These are phyloP conservation scores for Colletotrichum kahawae DNA, from an alignment of 2,329 filamentous ascomycete species.

Conservation along the genomic window DNA sequence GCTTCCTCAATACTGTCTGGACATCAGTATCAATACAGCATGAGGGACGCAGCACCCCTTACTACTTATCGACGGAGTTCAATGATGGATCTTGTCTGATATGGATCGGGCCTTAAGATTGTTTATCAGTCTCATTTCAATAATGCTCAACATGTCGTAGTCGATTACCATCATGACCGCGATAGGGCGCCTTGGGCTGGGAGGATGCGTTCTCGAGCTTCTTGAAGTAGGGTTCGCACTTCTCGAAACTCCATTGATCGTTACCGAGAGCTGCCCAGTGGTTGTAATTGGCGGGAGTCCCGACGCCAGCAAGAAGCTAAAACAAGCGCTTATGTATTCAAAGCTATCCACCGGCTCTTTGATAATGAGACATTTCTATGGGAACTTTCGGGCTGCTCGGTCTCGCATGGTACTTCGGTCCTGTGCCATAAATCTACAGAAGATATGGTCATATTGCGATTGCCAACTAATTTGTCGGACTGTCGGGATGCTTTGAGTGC, in stretches of 20 bases:
- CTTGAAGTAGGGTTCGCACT: constrained; percentile 36
- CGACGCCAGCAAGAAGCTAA: not conserved
- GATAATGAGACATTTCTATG: not conserved
- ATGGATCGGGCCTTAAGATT: constrained; percentile 21
- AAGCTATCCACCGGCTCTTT: not conserved
- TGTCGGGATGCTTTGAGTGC: not conserved
- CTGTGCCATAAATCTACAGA: not conserved
- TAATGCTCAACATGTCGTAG: fast-evolving
- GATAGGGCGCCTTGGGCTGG: constrained; percentile 17
- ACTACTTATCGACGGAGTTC: constrained; percentile 24
- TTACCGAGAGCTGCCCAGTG: constrained; percentile 34
- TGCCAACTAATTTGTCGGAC: not conserved
- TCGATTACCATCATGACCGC: constrained; percentile 29
- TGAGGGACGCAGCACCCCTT: not conserved
- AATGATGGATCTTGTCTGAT: constrained; percentile 6
- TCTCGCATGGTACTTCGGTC: not conserved
- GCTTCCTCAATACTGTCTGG: constrained; percentile 27
- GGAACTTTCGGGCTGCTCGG: not conserved
- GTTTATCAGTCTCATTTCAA: not conserved
- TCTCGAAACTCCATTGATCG: constrained; percentile 36
- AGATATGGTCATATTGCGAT: not conserved
- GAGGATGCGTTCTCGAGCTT: constrained; percentile 29
- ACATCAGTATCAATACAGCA: not conserved
- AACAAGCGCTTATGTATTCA: not conserved
- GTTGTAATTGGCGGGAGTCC: constrained; percentile 30